Evolutionary conservation across 208 protist species (phyloP).

Genomic region (Acanthamoeba lenticulata): DNA sequence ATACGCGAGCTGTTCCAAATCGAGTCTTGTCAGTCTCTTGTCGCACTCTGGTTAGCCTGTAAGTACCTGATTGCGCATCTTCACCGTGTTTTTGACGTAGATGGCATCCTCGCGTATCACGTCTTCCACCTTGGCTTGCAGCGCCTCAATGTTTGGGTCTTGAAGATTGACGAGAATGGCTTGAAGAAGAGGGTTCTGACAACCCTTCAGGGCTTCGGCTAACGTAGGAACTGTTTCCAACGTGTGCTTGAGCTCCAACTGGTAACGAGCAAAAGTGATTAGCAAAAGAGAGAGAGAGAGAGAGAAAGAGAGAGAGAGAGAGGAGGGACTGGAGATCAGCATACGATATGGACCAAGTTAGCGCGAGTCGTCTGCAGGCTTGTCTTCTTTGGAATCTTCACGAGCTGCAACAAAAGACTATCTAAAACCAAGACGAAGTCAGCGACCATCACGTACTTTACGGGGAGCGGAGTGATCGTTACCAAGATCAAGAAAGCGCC

Average conservation of each 20-base stretch:
- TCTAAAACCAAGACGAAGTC: not conserved
- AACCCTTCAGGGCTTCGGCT: conserved; percentile 14
- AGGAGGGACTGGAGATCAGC: not conserved
- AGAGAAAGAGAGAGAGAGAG: too few relatives aligned
- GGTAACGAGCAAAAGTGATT: not conserved
- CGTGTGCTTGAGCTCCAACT: conserved; percentile 67
- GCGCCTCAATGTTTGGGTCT: not conserved
- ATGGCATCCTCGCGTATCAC: not conserved
- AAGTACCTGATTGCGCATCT: conserved; percentile 58
- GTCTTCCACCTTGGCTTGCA: not conserved
- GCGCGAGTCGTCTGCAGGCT: conserved; percentile 28
- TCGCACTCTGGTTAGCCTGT: not conserved
- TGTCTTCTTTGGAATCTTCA: conserved; percentile 63
- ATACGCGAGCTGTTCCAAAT: conserved; percentile 9
- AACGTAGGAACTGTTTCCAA: not conserved
- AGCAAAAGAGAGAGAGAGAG: too few relatives aligned
- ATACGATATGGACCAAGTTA: conserved; percentile 22
- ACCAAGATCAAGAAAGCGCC: not conserved
- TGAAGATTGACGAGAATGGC: conserved; percentile 29
- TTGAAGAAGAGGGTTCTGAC: conserved; percentile 4
- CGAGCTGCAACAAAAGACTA: conserved; percentile 26
- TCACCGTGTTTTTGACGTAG: not conserved
- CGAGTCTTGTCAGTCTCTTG: not conserved
- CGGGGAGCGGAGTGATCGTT: not conserved
- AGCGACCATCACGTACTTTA: not conserved